Evolutionary conservation across 257 asterid species (phyloP).

Genomic region (Solanum pinnatisectum): DNA sequence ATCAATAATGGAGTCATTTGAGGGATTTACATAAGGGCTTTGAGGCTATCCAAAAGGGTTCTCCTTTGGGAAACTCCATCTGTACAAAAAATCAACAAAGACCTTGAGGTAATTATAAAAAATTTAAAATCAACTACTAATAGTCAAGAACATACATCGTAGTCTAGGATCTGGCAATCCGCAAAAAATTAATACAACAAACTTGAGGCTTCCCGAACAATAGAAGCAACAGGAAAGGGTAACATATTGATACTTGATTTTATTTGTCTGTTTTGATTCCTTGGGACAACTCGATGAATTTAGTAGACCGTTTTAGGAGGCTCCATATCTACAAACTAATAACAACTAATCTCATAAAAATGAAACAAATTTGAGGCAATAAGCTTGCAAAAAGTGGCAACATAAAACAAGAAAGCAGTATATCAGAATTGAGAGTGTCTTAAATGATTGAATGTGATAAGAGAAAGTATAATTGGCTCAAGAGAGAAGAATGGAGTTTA

Average conservation of each 20-base stretch:
- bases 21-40: constrained; percentile 45
- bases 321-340: background rate
- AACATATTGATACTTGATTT: background rate
- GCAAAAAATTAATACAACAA: too few relatives aligned
- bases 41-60: constrained; percentile 44
- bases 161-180: background rate
- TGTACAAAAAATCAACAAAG: constrained; percentile 16
- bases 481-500: too few relatives aligned
- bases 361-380: too few relatives aligned
- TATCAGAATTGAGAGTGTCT: too few relatives aligned
- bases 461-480: too few relatives aligned
- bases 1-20: constrained; percentile 36
- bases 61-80: constrained; percentile 47
- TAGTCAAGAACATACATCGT: too few relatives aligned
- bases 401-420: too few relatives aligned
- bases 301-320: background rate
- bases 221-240: background rate
- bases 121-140: background rate
- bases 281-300: background rate
- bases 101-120: constrained; percentile 34
- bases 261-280: background rate
- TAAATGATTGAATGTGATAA: too few relatives aligned
- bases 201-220: background rate
- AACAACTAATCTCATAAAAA: background rate
- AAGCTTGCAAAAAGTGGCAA: too few relatives aligned